Base-by-base conservation (phyloP, 2,329 filamentous ascomycete species). In the Neonectria hederae region DNA sequence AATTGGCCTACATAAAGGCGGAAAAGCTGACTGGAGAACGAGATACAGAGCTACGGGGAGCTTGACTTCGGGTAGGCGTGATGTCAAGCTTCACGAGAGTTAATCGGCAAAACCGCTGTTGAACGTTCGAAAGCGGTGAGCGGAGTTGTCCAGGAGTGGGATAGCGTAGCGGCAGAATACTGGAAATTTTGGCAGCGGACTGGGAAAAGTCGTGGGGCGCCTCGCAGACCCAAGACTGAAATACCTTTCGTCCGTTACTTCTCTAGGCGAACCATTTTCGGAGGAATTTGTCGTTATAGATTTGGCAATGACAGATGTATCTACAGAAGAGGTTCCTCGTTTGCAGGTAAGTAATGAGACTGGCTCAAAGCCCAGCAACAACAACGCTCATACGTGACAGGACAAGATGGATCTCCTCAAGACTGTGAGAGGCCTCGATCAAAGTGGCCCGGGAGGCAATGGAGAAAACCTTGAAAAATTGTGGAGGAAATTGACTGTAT, bases 351-450 rank as follows among this genome's bases (percentile, higher is more conserved):
- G 72, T 65, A 35, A 54, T 32, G 13, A 35, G 2, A 10, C 43
- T 51, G 54, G 24, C 21, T 59, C 35, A 58, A 58, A 48, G 48
- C 43, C 32, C 30, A 42, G 54, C 56, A 28, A 43, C 28, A 58
- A 48, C 28, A 48, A 66, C 21, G 63, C 69, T 74, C 69, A 75
- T 64, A 71, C 45, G 38, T 62, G 55, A 53, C 48, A 80, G 77
- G 69, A 73, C 59, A 73, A 74, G 64, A 69, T 70, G 62, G 72
- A 81, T 72, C 82, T 88, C 66, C 81, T 87, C 72, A 83, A 82
- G 74, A 81, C 81, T 60, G 83, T 86, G 30, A 81, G 85, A 76
- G 79, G 83, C n/a, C 82, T 89, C 53, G 86, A 89, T 66, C 84
- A 87, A 63, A 82, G 78, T 63, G 81, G 79, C 40, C 77, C 81